Evolutionary conservation across 352 stramenopile species (phyloP).

Genomic region (Phytophthora parvispora): DNA sequence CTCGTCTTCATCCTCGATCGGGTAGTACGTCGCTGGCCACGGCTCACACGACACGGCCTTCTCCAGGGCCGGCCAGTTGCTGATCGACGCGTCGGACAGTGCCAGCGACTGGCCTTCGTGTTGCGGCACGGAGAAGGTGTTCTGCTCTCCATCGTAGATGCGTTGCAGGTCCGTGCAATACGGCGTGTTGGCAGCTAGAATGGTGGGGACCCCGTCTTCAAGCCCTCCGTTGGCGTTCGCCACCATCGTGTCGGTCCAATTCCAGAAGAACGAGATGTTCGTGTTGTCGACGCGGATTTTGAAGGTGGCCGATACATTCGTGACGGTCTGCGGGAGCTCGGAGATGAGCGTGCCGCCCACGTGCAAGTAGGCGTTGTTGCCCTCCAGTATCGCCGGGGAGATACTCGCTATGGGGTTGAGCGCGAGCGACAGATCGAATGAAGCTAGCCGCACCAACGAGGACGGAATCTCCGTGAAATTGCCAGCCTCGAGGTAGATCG

Average conservation of each 20-base stretch:
- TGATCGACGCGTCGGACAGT: background rate
- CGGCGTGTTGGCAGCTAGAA: slow-evolving; percentile 11
- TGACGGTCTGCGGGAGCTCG: slow-evolving; percentile 12
- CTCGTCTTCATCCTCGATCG: slow-evolving; percentile 11
- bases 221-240: background rate
- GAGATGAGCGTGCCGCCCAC: slow-evolving; percentile 18
- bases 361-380: slow-evolving; percentile 12
- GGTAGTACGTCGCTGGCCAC: slow-evolving; percentile 8
- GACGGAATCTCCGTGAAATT: slow-evolving; percentile 14
- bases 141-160: slow-evolving; percentile 1
- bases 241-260: slow-evolving; percentile 25
- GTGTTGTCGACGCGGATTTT: slow-evolving; percentile 22
- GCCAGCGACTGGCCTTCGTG: background rate
- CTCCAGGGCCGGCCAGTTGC: background rate
- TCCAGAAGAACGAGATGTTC: slow-evolving; percentile 26
- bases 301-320: slow-evolving; percentile 1
- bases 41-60: slow-evolving; percentile 1
- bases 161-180: slow-evolving; percentile 17
- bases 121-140: background rate
- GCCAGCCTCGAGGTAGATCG: slow-evolving; percentile 26
- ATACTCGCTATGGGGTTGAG: slow-evolving; percentile 24
- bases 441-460: slow-evolving; percentile 9
- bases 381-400: slow-evolving; percentile 13
- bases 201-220: background rate
- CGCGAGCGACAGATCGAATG: slow-evolving; percentile 19